Base-by-base conservation (phyloP, 371 early-diverging fungal genomes). In the Chytridium lagenaria region DNA sequence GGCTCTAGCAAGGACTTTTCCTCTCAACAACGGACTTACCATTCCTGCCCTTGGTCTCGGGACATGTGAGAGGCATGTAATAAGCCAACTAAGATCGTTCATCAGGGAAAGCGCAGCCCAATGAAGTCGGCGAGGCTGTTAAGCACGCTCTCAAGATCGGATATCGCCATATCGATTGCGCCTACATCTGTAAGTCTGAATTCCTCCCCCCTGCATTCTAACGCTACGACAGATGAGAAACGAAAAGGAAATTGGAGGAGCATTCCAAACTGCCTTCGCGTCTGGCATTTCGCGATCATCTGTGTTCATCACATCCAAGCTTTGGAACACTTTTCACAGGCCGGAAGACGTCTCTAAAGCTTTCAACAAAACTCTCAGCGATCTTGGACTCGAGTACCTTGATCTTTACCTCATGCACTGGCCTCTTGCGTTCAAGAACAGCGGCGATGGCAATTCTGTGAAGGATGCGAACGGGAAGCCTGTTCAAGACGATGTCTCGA, bases 351-450 rank as follows among this genome's bases (percentile, higher is more conserved):
- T 94, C 31, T 78, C 83, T 36, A 82, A 90, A 37, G 91, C 85
- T 16, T 72, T 90, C 34, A 81, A 87, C 68, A 80, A 84, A n/a
- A 91, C 93, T 31, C 86, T 97, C 39, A 73, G 77, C 44, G 89
- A 93, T 73, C 84, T 97, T 37, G 88, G 88, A 55, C 71, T 91
- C 30, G 90, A 93, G 36, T 96, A 95, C 71, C 78, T 97, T 50
- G 98, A 98, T 76, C 77, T 95, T 55, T 94, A 95, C 80, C 82
- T 97, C 73, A 90, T 98, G 68, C 94, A 94, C 74, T 93, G 89
- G 90, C 92, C 90, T 16, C 70, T 84, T 49, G 76, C 80, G 30
- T 44, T 40, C 26, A 75, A 81, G 82, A 85, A 44, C 81, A 78
- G 81, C 78, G 84, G 61, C 23, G 59, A 55, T 33, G 57, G 70